Percentiles rank a stretch among this genome's conserved stretches.
Conservation (phyloP, 305 asterid genomes). For the Fraxinus albicans region DNA sequence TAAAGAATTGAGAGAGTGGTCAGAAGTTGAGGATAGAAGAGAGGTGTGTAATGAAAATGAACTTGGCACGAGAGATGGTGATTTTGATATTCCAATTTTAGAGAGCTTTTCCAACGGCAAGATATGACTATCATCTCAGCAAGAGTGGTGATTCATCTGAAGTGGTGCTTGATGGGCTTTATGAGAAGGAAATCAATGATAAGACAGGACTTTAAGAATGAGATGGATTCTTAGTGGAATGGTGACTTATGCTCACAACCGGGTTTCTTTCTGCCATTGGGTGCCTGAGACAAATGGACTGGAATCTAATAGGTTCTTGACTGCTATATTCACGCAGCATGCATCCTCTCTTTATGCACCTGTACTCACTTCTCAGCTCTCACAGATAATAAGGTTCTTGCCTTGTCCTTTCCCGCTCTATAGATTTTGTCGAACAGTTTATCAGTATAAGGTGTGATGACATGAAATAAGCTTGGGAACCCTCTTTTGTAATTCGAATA, state of each 20-base stretch:
- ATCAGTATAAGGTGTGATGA: background rate
- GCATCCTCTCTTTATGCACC: background rate
- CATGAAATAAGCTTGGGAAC: background rate
- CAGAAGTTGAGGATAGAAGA: slow-evolving; percentile 23
- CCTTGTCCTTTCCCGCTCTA: background rate
- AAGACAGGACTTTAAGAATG: background rate
- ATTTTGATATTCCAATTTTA: slow-evolving; percentile 57
- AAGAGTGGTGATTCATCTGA: slow-evolving; percentile 8
- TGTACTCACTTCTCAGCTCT: background rate
- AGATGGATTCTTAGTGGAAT: background rate
- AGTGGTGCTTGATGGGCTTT: slow-evolving; percentile 3
- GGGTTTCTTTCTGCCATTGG: background rate
- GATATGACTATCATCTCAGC: background rate
- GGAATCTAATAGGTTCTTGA: background rate
- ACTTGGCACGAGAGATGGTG: slow-evolving; percentile 39
- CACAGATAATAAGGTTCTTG: background rate
- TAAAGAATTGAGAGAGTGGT: slow-evolving; percentile 37
- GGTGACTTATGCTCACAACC: background rate
- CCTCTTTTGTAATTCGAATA: background rate
- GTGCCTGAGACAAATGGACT: background rate
- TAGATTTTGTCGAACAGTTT: background rate
- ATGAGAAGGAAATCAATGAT: background rate
- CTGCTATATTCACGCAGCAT: background rate
- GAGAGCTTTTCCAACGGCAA: slow-evolving; percentile 31
- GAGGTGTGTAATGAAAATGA: slow-evolving; percentile 17